A percentile compares a stretch with the other conserved stretches of the same genome.
phyloP scores from a whole-genome alignment of 2,329 filamentous ascomycete genomes.

The Claviceps citrina region DNA sequence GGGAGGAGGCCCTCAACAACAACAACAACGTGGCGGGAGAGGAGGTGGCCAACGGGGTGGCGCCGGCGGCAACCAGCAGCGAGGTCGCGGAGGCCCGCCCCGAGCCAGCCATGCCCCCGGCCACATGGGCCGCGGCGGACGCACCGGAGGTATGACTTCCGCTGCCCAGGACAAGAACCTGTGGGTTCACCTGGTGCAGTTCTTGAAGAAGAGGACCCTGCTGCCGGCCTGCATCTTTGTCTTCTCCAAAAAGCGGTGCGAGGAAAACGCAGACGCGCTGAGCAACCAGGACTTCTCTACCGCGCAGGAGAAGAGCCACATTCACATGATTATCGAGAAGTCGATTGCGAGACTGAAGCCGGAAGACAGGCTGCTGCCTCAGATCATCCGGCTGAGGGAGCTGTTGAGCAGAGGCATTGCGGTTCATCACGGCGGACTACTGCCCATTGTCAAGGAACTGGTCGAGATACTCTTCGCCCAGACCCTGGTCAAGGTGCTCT shows the following conservation, averaged over 20 bases:
- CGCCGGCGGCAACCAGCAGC: constrained; percentile 36
- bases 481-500: constrained; percentile 88
- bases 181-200: constrained; percentile 91
- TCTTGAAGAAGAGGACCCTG: constrained; percentile 70
- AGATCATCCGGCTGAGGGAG: constrained; percentile 77
- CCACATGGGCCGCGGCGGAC: constrained; percentile 79
- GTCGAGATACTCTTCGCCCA: constrained; percentile 94
- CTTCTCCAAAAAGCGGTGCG: constrained; percentile 94
- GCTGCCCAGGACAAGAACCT: constrained; percentile 89
- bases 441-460: constrained; percentile 94
- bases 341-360: constrained; percentile 81
- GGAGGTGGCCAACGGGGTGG: constrained; percentile 25
- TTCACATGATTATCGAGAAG: constrained; percentile 94
- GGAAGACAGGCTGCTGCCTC: constrained; percentile 78
- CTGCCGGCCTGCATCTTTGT: constrained; percentile 94
- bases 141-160: constrained; percentile 72
- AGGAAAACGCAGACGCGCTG: constrained; percentile 90
- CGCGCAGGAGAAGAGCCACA: constrained; percentile 84
- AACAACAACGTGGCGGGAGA: constrained; percentile 24
- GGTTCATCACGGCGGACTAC: constrained; percentile 84
- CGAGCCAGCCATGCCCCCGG: constrained; percentile 51
- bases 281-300: constrained; percentile 93
- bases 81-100: constrained; percentile 37
- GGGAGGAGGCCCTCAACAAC: constrained; percentile 25
- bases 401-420: constrained; percentile 78